Evolutionary conservation across 2,329 filamentous ascomycete genomes (phyloP), one percentile per base, ranked within the genome.

Genomic region (Phialocephala subalpina): DNA sequence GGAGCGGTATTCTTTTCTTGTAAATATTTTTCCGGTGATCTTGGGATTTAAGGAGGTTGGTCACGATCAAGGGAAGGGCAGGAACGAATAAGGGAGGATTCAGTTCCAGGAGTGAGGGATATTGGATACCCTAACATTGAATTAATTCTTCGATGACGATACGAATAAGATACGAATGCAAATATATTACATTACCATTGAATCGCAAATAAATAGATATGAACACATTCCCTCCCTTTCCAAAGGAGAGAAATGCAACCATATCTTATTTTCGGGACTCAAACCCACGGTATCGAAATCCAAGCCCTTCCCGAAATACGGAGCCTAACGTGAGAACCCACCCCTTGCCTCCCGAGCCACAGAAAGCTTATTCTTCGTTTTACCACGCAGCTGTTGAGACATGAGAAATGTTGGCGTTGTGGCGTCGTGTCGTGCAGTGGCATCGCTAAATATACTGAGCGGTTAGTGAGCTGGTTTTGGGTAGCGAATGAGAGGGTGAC

Each of bases 291-390:
- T 42, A 42, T 42, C n/a, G 40, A 6, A 42, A 42, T 42, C 45
- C 45, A 49, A 49, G 45, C 45, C 45, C n/a, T 12, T 49, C 20
- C 20, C 45, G 20, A 2, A 49, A 49, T 49, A 49, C 38, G 38
- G 38, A 42, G 3, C 12, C 22, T 29, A 53, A 27, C 14, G 3
- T n/a, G 16, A 53, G 11, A 53, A 5, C 25, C 49, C 29, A 33
- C 29, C 9, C 9, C 49, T 53, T 29, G 27, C 49, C 12, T 53
- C 49, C 49, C 49, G 25, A 29, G 25, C 25, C 12, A 29, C 45
- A 49, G 20, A 53, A 53, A 53, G 49, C 49, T 53, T 53, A 53
- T 53, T 53, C 49, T 53, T 53, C 29, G 22, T n/a, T 18, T 18
- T 3, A 14, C 12, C n/a, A 20, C 27, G 14, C 49, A 27, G 8